Evolutionary conservation across 257 asterid genomes (phyloP).

Genomic region (Solanum chilense): DNA sequence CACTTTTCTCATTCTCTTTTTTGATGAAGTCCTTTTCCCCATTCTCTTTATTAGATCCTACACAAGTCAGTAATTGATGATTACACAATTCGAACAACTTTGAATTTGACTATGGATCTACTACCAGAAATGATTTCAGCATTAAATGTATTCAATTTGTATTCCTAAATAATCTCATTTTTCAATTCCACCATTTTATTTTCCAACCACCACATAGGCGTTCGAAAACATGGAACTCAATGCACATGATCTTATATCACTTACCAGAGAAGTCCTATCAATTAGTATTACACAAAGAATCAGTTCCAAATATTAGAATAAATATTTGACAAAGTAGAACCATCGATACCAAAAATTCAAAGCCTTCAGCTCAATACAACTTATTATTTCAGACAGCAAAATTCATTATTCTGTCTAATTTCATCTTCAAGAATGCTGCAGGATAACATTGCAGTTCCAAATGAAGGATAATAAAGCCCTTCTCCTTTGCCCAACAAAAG

Average conservation of each 20-base stretch:
- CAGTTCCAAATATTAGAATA: neutral
- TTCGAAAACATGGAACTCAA: neutral
- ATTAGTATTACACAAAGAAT: neutral
- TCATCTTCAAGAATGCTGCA: neutral
- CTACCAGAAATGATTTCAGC: neutral
- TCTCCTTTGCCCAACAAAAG: neutral
- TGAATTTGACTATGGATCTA: neutral
- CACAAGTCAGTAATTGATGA: neutral
- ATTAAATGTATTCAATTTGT: neutral
- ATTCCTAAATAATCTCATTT: neutral
- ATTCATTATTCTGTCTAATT: neutral
- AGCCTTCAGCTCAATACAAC: neutral
- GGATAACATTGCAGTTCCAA: neutral
- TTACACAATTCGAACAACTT: neutral
- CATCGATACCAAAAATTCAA: neutral
- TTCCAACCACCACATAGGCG: neutral
- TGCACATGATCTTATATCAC: neutral
- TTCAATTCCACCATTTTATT: neutral
- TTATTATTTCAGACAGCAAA: neutral
- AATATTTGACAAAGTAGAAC: neutral
- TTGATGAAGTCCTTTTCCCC: neutral
- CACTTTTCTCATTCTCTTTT: conserved; percentile 14
- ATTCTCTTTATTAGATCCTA: conserved; percentile 26
- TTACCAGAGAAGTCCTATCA: neutral
- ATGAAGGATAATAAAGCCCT: neutral